Percentiles rank a stretch among this genome's conserved stretches.
phyloP scores from a whole-genome alignment of 78 protist species.

The Dictyostelium firmibasis region DNA sequence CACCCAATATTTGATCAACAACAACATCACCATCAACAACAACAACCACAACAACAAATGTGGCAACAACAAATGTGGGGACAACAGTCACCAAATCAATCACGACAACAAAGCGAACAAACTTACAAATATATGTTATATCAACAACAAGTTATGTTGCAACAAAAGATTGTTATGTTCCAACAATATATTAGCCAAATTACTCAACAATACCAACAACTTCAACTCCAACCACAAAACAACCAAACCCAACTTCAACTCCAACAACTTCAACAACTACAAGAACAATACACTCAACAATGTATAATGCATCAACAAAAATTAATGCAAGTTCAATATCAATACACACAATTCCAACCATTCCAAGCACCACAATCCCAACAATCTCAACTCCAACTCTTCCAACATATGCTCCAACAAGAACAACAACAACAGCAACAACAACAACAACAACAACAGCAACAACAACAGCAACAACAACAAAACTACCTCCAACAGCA shows the following conservation, averaged over 20 bases:
- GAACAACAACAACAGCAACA: constrained; percentile 16
- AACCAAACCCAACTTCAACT: constrained; percentile 1
- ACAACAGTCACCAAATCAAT: neutral
- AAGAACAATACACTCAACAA: constrained; percentile 18
- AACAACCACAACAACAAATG: constrained; percentile 9
- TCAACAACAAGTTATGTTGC: constrained; percentile 14
- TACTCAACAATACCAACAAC: constrained; percentile 28
- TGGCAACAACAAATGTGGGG: neutral
- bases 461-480: constrained; percentile 13
- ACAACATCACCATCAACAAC: neutral
- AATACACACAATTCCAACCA: constrained; percentile 40
- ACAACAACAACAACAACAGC: constrained; percentile 19
- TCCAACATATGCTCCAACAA: constrained; percentile 8
- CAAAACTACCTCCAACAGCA: neutral
- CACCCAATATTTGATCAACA: neutral
- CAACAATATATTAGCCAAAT: constrained; percentile 1
- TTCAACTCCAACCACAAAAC: constrained; percentile 14
- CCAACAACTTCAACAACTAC: constrained; percentile 3
- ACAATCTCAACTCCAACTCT: constrained; percentile 27
- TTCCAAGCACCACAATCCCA: constrained; percentile 25
- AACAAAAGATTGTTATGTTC: neutral
- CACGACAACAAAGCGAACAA: constrained; percentile 16
- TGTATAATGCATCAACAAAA: constrained; percentile 2
- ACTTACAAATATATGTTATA: neutral
- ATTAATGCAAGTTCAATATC: neutral